Conservation (phyloP, 1,284 basidiomycete genomes). For the Malassezia japonica region DNA sequence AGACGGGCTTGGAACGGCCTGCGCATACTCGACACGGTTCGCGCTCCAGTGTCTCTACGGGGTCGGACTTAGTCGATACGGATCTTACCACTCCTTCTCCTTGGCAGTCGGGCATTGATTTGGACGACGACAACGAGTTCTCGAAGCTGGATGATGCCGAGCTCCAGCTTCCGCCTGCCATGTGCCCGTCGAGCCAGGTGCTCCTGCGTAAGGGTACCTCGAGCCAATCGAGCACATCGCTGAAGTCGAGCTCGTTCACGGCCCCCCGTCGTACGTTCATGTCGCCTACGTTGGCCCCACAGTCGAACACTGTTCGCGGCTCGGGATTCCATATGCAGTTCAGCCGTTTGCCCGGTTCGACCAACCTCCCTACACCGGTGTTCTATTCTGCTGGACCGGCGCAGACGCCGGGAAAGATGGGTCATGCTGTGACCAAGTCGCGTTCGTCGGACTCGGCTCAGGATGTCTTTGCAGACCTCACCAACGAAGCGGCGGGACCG, state of each 20-base stretch:
- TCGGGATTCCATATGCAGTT: neutral
- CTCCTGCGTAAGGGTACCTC: neutral
- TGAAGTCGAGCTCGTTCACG: neutral
- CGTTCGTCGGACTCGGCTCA: neutral
- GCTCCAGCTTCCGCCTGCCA: conserved; percentile 9
- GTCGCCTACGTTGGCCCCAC: conserved; percentile 2
- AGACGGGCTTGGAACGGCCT: neutral
- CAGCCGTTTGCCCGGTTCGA: conserved; percentile 12
- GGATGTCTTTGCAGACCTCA: neutral
- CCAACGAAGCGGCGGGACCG: too few species aligned
- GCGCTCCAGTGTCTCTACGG: conserved; percentile 1
- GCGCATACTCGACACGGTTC: neutral
- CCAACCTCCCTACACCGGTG: conserved; percentile 11
- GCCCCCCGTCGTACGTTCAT: neutral
- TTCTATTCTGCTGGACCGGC: neutral
- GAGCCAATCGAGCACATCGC: neutral
- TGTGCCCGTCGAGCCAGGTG: neutral
- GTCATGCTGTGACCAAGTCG: neutral
- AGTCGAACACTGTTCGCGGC: neutral
- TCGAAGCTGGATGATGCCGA: conserved; percentile 5
- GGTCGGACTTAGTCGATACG: conserved; percentile 3
- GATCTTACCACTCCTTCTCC: conserved; percentile 12
- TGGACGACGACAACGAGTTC: conserved; percentile 1
- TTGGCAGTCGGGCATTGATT: conserved; percentile 10
- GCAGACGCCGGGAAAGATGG: neutral